phyloP scores from a whole-genome alignment of 352 stramenopile genomes.

The Phytopythium chamaehyphon region DNA sequence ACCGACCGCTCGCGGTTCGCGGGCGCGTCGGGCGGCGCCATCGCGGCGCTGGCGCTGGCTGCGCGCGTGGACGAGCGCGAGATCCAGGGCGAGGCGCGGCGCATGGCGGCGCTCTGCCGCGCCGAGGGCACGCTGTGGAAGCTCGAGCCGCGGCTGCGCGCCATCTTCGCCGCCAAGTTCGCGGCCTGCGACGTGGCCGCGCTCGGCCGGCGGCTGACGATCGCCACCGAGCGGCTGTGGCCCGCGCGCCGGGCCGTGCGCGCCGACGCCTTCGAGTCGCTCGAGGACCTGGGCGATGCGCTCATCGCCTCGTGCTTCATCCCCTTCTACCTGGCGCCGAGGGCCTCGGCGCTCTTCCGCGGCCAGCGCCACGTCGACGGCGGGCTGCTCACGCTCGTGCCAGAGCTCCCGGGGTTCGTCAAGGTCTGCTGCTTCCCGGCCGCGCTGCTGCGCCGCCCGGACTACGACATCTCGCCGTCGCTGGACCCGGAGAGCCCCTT shows the following conservation, averaged over 20 bases:
- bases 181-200: slow-evolving; percentile 28
- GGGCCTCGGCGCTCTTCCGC: slow-evolving; percentile 47
- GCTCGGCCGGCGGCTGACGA: slow-evolving; percentile 48
- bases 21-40: slow-evolving; percentile 66
- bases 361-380: slow-evolving; percentile 70
- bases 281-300: slow-evolving; percentile 52
- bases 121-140: slow-evolving; percentile 57
- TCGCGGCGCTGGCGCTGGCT: slow-evolving; percentile 60
- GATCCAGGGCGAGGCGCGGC: slow-evolving; percentile 60
- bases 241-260: slow-evolving; percentile 43
- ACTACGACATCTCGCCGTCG: slow-evolving; percentile 79
- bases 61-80: slow-evolving; percentile 41
- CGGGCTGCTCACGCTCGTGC: slow-evolving; percentile 61
- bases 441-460: slow-evolving; percentile 37
- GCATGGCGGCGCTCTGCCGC: slow-evolving; percentile 49
- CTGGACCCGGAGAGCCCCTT: slow-evolving; percentile 58
- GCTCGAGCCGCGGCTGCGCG: slow-evolving; percentile 54
- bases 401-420: slow-evolving; percentile 58
- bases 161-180: slow-evolving; percentile 54
- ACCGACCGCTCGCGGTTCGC: slow-evolving; percentile 48
- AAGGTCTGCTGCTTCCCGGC: slow-evolving; percentile 69
- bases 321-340: slow-evolving; percentile 64
- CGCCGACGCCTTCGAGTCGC: slow-evolving; percentile 54
- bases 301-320: slow-evolving; percentile 77
- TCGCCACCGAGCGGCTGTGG: slow-evolving; percentile 73